Percentiles rank a stretch among this genome's conserved stretches.
These are phyloP conservation scores for Leccinum fallax DNA, from an alignment of 1,284 basidiomycete genomes.

Conservation along the genomic window DNA sequence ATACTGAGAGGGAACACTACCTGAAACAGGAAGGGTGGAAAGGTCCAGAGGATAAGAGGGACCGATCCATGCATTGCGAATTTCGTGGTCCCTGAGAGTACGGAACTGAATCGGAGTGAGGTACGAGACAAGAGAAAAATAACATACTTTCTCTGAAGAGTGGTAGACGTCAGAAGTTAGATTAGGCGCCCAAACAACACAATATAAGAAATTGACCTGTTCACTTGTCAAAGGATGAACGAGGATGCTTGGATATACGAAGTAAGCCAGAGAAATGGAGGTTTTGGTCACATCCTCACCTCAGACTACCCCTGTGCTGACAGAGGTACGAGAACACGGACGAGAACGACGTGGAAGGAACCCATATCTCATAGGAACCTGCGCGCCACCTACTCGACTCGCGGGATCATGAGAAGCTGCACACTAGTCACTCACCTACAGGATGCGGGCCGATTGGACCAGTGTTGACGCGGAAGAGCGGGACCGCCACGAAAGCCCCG, in stretches of 20 bases:
- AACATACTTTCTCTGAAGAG: constrained; percentile 39
- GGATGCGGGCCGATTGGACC: constrained; percentile 75
- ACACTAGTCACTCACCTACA: constrained; percentile 49
- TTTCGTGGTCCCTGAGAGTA: constrained; percentile 57
- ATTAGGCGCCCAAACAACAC: neutral
- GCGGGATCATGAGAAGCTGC: neutral
- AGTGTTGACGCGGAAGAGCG: constrained; percentile 67
- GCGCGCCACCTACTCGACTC: neutral
- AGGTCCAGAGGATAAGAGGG: constrained; percentile 67
- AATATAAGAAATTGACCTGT: constrained; percentile 45
- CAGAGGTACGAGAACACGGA: constrained; percentile 74
- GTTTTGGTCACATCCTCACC: constrained; percentile 42
- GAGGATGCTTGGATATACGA: constrained; percentile 41
- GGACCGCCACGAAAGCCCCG: constrained; percentile 76
- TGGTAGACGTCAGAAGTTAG: neutral
- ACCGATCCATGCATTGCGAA: constrained; percentile 71
- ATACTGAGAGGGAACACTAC: constrained; percentile 69
- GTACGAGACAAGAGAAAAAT: neutral
- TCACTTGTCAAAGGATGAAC: constrained; percentile 73
- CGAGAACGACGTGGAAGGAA: constrained; percentile 67
- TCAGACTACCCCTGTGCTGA: constrained; percentile 64
- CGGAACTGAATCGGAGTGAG: neutral
- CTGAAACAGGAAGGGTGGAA: constrained; percentile 50
- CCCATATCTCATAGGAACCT: constrained; percentile 82
- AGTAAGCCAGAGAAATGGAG: neutral